A percentile compares a stretch with the other conserved stretches of the same genome.
Conservation (phyloP, 768 basidiomycete species). For the Phanerochaete carnosa region DNA sequence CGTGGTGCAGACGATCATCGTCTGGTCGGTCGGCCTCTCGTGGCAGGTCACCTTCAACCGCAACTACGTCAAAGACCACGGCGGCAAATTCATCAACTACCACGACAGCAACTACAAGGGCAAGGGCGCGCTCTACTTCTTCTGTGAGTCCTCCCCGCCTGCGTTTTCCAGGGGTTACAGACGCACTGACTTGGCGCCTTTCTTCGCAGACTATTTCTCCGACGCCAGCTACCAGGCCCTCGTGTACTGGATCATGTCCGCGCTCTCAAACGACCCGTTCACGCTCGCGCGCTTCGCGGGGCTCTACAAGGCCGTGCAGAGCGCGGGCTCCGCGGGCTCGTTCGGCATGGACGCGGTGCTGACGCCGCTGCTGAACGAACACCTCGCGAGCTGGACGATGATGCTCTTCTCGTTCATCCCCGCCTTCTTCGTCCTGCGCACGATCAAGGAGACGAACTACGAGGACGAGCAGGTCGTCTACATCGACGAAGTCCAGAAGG, state of each 20-base stretch:
- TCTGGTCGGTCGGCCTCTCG: slow-evolving; percentile 37
- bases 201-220: slow-evolving; percentile 33
- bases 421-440: slow-evolving; percentile 30
- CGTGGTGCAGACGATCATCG: slow-evolving; percentile 26
- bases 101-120: slow-evolving; percentile 30
- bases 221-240: slow-evolving; percentile 36
- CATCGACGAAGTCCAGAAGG: slow-evolving; percentile 21
- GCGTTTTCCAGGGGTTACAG: background rate
- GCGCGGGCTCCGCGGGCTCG: slow-evolving; percentile 34
- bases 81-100: slow-evolving; percentile 25
- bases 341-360: slow-evolving; percentile 44
- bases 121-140: slow-evolving; percentile 27
- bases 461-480: slow-evolving; percentile 31
- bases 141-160: slow-evolving; percentile 19
- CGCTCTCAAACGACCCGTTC: slow-evolving; percentile 44
- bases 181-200: background rate
- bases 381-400: slow-evolving; percentile 32
- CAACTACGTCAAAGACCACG: slow-evolving; percentile 9
- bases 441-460: slow-evolving; percentile 37
- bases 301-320: slow-evolving; percentile 39
- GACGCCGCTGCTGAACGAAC: slow-evolving; percentile 43
- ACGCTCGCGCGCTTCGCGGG: slow-evolving; percentile 42
- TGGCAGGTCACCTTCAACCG: slow-evolving; percentile 40
- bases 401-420: slow-evolving; percentile 34
- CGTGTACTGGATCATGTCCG: slow-evolving; percentile 38